Evolutionary conservation across 352 stramenopile genomes (phyloP).

Genomic region (Blastocystis sp.): DNA sequence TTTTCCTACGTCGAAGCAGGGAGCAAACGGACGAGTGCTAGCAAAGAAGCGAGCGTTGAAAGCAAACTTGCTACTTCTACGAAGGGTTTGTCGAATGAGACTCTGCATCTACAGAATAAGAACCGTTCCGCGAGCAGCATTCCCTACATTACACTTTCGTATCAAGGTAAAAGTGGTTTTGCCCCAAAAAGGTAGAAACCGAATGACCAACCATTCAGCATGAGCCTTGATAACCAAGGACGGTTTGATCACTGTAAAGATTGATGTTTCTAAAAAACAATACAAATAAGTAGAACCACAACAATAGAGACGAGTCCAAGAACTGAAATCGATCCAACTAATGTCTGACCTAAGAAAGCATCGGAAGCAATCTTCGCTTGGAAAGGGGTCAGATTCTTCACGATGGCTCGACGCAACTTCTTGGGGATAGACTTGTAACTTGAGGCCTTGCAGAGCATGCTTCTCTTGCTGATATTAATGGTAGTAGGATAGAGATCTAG

Average conservation of each 20-base stretch:
- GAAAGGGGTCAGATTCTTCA: constrained; percentile 51
- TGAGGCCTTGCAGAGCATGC: constrained; percentile 21
- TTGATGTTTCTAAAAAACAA: not conserved
- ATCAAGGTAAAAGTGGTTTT: not conserved
- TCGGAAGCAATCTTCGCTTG: constrained; percentile 55
- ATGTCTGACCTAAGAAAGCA: constrained; percentile 28
- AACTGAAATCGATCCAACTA: constrained; percentile 31
- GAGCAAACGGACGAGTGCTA: constrained; percentile 27
- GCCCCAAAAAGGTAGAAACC: not conserved
- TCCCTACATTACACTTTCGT: constrained; percentile 19
- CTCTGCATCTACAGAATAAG: constrained; percentile 61
- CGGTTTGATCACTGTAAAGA: not conserved
- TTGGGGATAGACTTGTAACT: constrained; percentile 59
- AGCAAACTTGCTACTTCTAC: not conserved
- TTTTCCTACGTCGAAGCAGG: constrained; percentile 34
- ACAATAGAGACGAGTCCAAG: constrained; percentile 15
- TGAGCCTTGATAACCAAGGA: constrained; percentile 42
- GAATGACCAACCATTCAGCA: constrained; percentile 31
- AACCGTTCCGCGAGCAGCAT: not conserved
- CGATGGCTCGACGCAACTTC: not conserved
- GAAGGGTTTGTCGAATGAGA: constrained; percentile 40
- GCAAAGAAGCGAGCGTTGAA: constrained; percentile 17
- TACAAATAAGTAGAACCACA: constrained; percentile 3
- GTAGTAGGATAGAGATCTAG: constrained; percentile 52
- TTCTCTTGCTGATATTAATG: not conserved